Evolutionary conservation across 1,284 basidiomycete species (phyloP).

Genomic region (Coniophora puteana): DNA sequence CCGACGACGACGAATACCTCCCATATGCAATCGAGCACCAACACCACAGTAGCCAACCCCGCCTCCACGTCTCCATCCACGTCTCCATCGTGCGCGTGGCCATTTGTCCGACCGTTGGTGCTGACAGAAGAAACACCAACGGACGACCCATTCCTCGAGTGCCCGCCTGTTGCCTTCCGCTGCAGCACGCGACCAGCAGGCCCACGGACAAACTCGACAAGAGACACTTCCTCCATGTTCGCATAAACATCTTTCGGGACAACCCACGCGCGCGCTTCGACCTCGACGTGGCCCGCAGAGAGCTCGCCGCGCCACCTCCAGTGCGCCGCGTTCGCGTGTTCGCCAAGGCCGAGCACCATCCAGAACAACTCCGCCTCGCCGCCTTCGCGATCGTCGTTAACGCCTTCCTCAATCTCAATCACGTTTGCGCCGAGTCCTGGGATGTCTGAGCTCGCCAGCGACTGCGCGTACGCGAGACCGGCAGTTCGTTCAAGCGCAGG

Average conservation of each 20-base stretch:
- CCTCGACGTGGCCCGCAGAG: slow-evolving; percentile 48
- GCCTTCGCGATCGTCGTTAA: slow-evolving; percentile 54
- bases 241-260: slow-evolving; percentile 53
- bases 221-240: slow-evolving; percentile 30
- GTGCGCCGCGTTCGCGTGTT: slow-evolving; percentile 72
- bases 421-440: slow-evolving; percentile 37
- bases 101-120: slow-evolving; percentile 3
- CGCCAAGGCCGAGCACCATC: slow-evolving; percentile 67
- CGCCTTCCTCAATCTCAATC: slow-evolving; percentile 59
- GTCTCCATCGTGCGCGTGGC: slow-evolving; percentile 30
- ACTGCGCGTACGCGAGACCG: slow-evolving; percentile 60
- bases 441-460: slow-evolving; percentile 29
- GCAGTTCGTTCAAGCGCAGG: slow-evolving; percentile 50
- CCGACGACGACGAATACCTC: slow-evolving; percentile 79
- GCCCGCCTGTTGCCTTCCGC: slow-evolving; percentile 21
- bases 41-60: slow-evolving; percentile 39
- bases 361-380: slow-evolving; percentile 86
- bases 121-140: neutral
- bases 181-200: slow-evolving; percentile 22
- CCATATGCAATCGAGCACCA: slow-evolving; percentile 69
- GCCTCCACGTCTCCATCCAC: slow-evolving; percentile 19
- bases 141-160: slow-evolving; percentile 7
- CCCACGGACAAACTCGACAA: slow-evolving; percentile 20
- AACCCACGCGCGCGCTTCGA: no score
- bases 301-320: slow-evolving; percentile 64